Evolutionary conservation across 345 rosid genomes (phyloP), one percentile per base, ranked within the genome.

Genomic region (Citrus medica): DNA sequence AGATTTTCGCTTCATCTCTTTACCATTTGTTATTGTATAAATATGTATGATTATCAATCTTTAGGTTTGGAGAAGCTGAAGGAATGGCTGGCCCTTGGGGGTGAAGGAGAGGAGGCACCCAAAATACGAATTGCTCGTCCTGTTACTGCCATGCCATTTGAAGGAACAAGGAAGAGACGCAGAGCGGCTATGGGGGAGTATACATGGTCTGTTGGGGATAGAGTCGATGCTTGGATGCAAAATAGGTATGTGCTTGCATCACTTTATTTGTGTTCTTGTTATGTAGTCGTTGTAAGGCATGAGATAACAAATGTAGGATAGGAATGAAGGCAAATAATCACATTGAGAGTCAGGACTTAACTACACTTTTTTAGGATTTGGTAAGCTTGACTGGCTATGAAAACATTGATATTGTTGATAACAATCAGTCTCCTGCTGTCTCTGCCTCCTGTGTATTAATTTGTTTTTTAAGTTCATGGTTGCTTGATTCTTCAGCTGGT

Each of bases 101-200:
- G 87, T 74, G 91, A 90, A 79, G 92, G 82, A 81, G 87, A 83
- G 46, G 70, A 78, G 73, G 88, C 90, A n/a, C 98, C 99, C 3
- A 87, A 82, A 83, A 83, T 96, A 85, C 94, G 99, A 51, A 61
- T 79, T 75, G 85, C 97, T 79, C 95, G 92, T 66, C 94, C 92
- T 80, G 64, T 85, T 82, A 87, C 91, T 40, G 89, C 85, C 66
- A 71, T 89, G 84, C 93, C 92, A 67, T 90, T 81, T 83, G 98
- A 96, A 86, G 98, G 97, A 84, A 92, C 98, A 14, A 92, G 92
- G 85, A 96, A 96, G 92, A 92, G 99, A 77, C 93, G 97, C 55
- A 88, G 99, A 79, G 91, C 93, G 75, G 95, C 95, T 69, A 84
- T 85, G 78, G 92, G 86, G 25, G 95, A 92, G 77, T 82, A 83